These are phyloP conservation scores for Ichthyophthirius multifiliis DNA, from an alignment of 169 alveolate genomes.

Conservation along the genomic window DNA sequence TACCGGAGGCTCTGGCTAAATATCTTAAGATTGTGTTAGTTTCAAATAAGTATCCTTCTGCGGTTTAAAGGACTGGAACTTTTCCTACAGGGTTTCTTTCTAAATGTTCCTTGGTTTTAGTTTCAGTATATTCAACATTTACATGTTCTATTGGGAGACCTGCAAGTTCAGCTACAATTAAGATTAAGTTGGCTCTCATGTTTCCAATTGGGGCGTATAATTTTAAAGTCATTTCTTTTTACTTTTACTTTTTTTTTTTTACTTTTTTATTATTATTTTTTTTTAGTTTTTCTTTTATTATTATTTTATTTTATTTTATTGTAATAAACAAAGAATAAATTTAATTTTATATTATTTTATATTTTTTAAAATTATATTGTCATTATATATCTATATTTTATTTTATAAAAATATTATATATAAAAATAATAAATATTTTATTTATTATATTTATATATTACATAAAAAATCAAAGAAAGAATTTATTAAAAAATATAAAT, in stretches of 20 bases:
- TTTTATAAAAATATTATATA: no score
- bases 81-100: conserved; percentile 61
- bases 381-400: no score
- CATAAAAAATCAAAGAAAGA: no score
- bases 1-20: conserved; percentile 46
- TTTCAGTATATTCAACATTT: conserved; percentile 18
- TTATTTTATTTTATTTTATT: no score
- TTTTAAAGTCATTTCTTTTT: conserved; percentile 10
- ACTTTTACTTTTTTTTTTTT: not conserved
- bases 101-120: conserved; percentile 38
- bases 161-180: conserved; percentile 46
- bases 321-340: no score
- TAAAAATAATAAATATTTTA: no score
- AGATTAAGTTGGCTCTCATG: conserved; percentile 31
- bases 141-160: conserved; percentile 37
- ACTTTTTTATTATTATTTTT: no score
- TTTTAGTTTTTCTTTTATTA: no score
- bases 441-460: no score
- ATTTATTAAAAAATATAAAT: no score
- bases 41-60: conserved; percentile 61
- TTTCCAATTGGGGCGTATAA: conserved; percentile 49
- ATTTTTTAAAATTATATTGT: no score
- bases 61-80: conserved; percentile 70
- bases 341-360: no score
- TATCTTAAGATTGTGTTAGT: conserved; percentile 57